These are phyloP conservation scores for Salix viminalis DNA, from an alignment of 345 rosid species.

Conservation along the genomic window DNA sequence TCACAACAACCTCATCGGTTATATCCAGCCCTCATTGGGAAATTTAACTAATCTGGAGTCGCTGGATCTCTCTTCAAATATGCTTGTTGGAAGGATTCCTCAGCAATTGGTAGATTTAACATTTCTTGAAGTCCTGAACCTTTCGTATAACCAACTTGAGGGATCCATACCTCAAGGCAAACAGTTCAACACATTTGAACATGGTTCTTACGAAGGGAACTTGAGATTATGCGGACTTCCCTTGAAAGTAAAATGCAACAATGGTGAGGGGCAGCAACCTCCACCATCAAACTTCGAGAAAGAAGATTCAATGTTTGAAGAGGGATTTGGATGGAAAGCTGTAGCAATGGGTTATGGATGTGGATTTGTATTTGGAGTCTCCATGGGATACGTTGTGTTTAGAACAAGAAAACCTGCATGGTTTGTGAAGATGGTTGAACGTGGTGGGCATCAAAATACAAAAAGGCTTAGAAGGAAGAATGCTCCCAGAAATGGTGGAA, in stretches of 20 bases:
- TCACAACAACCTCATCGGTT: background rate
- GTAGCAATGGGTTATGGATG: too few species aligned
- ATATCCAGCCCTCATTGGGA: background rate
- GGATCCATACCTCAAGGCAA: conserved; percentile 1
- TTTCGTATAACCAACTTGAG: background rate
- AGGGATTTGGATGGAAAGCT: too few species aligned
- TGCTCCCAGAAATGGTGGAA: background rate
- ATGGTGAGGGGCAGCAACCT: background rate
- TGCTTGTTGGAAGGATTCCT: too few species aligned
- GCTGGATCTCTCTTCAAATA: too few species aligned
- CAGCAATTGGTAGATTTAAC: background rate
- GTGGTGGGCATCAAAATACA: background rate
- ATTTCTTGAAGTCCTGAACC: background rate
- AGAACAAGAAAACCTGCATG: background rate
- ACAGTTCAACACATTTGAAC: background rate
- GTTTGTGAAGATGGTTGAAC: background rate
- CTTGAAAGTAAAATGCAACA: background rate
- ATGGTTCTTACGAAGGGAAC: conserved; percentile 1
- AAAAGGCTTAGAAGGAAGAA: background rate
- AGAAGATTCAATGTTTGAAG: background rate
- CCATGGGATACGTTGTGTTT: too few species aligned
- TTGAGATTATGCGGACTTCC: conserved; percentile 19
- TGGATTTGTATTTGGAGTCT: too few species aligned
- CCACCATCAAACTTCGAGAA: background rate
- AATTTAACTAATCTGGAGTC: too few species aligned